These are phyloP conservation scores for Leccinum pellstonianum DNA, from an alignment of 768 basidiomycete genomes.

Conservation along the genomic window DNA sequence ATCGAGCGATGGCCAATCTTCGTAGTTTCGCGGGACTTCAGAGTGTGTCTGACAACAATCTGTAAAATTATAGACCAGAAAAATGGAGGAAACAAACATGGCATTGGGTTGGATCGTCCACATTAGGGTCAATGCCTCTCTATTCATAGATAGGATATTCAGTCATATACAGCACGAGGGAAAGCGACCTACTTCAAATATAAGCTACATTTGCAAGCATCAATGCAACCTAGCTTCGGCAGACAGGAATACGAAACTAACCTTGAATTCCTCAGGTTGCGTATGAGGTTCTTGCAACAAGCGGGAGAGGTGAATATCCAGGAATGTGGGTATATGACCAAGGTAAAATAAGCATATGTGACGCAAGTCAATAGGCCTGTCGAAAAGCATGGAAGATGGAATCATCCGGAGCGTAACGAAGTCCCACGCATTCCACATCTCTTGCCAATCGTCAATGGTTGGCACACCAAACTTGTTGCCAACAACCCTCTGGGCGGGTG, in stretches of 20 bases:
- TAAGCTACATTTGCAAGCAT: conserved; percentile 42
- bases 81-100: conserved; percentile 54
- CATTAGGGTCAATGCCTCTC: conserved; percentile 95
- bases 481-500: conserved; percentile 17
- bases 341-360: conserved; percentile 98
- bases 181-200: conserved; percentile 61
- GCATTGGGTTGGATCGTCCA: conserved; percentile 83
- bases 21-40: conserved; percentile 72
- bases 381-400: conserved; percentile 75
- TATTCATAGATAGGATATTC: conserved; percentile 33
- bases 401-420: conserved; percentile 83
- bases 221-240: conserved; percentile 3
- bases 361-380: conserved; percentile 90
- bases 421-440: conserved; percentile 90
- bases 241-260: conserved; percentile 24
- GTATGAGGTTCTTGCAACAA: conserved; percentile 76
- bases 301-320: conserved; percentile 85
- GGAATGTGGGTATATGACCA: conserved; percentile 90
- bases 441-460: conserved; percentile 72
- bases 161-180: neutral
- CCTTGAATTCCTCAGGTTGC: conserved; percentile 81
- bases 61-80: neutral
- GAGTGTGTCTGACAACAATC: conserved; percentile 69
- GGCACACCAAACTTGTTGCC: conserved; percentile 61
- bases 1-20: conserved; percentile 81